Base-by-base conservation (phyloP, 306 rosid genomes). In the Trifolium dubium region DNA sequence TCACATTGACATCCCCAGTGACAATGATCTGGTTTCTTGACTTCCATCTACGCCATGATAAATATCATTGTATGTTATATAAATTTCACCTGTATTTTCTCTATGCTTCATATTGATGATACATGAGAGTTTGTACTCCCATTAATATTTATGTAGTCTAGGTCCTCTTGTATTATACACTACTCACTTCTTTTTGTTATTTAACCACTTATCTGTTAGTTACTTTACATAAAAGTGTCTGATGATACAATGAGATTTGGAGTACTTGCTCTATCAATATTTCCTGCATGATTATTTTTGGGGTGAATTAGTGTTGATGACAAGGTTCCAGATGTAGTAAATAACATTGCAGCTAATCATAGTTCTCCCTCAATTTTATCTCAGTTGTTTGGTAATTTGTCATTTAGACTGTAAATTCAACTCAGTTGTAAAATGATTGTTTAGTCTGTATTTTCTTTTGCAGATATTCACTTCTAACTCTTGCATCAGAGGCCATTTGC, bases 381-480 rank as follows among this genome's bases (percentile, higher is more conserved):
- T 13, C 30, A 56, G 53, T 56, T 72, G 37, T 74, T 61, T 84
- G 53, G 69, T 71, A 65, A 64, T 68, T 60, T 81, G 18, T 43
- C 67, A 66, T 60, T 71, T 34, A 29, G 50, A 59, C 63, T 37
- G 13, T 62, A 5, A 65, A 12, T 61, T 37, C 69, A 40, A 74
- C 56, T 74, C 68, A 66, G 59, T 44, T 61, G 55, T 67, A 61
- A 84, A 76, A 44, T 71, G 35, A 78, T n/a, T 84, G 79, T 32
- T 68, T 78, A 51, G 67, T 69, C 44, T 43, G 41, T 79, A 54
- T 32, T 73, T 63, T 79, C 69, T 80, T 74, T 69, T 81, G 84
- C 96, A 92, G 99, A 88, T 92, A 92, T 85, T 89, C 98, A 2
- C 89, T 94, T 76, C 79, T 94, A 77, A 92, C 99, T 75, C 95